phyloP scores from a whole-genome alignment of 2,329 filamentous ascomycete genomes.

The Verticillium albo-atrum region DNA sequence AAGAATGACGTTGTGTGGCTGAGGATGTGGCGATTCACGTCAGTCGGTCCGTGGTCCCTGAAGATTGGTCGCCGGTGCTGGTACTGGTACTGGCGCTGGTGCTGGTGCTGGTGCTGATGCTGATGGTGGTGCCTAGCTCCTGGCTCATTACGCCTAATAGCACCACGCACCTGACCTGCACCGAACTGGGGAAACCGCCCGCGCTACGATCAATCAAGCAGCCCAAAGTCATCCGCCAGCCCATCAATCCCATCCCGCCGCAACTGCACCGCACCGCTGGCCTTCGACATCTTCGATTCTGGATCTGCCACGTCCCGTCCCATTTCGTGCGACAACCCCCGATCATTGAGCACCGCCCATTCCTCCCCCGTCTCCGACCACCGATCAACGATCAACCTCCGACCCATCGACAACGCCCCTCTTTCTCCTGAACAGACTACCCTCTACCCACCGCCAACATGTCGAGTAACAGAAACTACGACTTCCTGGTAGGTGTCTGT shows the following conservation, averaged over 20 bases:
- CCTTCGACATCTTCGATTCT: not conserved
- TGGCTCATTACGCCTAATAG: not conserved
- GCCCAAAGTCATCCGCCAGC: not conserved
- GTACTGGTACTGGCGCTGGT: no score
- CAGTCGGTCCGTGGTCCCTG: not conserved
- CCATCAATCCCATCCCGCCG: not conserved
- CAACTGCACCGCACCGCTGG: not conserved
- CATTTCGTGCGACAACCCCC: not conserved
- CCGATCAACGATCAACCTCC: not conserved
- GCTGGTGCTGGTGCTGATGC: not conserved
- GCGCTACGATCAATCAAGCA: not conserved
- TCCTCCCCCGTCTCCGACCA: not conserved
- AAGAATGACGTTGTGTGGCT: not conserved
- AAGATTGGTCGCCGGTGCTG: not conserved
- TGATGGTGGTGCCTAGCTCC: not conserved
- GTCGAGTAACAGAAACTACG: conserved; percentile 98
- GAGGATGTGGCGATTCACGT: not conserved
- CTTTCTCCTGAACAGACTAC: not conserved
- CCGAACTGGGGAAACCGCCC: not conserved
- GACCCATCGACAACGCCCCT: not conserved
- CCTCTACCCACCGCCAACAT: conserved; percentile 47
- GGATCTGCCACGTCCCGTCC: not conserved
- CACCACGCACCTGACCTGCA: not conserved
- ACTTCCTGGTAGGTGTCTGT: conserved; percentile 75
- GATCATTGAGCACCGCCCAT: not conserved